Conservation (phyloP, 2,329 filamentous ascomycete genomes). For the Fusarium incarnatum region DNA sequence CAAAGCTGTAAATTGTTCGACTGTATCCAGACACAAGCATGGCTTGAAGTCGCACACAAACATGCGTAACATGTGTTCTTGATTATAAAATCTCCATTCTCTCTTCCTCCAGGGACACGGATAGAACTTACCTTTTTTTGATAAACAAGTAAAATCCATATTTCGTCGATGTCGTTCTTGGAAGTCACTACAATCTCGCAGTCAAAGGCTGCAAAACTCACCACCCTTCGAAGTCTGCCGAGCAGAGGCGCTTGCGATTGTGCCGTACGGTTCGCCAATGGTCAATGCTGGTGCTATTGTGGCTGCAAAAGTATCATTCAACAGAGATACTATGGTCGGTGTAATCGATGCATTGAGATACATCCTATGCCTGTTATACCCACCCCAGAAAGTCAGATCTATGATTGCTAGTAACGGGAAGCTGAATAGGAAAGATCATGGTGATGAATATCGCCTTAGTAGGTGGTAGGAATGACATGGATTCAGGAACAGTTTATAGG, state of each 20-base stretch:
- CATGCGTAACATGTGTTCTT: not conserved
- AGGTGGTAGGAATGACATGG: not conserved
- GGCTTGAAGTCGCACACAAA: not conserved
- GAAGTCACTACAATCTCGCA: not conserved
- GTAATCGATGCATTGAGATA: not conserved
- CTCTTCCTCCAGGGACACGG: not conserved
- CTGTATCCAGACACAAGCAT: not conserved
- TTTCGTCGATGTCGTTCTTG: not conserved
- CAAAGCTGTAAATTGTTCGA: not conserved
- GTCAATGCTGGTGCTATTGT: not conserved
- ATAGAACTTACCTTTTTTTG: not conserved
- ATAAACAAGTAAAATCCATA: not conserved
- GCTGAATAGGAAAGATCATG: not conserved
- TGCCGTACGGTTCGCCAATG: not conserved
- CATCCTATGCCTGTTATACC: not conserved
- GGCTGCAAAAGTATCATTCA: not conserved
- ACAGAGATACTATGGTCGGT: not conserved
- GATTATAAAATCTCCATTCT: not conserved
- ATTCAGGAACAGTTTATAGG: no score
- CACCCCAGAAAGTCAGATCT: not conserved
- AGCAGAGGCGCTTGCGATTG: fast-evolving
- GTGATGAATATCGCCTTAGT: not conserved
- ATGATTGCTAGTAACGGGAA: not conserved
- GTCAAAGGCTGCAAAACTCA: not conserved
- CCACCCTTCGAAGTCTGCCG: not conserved